Conservation (phyloP, 2,329 filamentous ascomycete genomes). For the Fonsecaea erecta region DNA sequence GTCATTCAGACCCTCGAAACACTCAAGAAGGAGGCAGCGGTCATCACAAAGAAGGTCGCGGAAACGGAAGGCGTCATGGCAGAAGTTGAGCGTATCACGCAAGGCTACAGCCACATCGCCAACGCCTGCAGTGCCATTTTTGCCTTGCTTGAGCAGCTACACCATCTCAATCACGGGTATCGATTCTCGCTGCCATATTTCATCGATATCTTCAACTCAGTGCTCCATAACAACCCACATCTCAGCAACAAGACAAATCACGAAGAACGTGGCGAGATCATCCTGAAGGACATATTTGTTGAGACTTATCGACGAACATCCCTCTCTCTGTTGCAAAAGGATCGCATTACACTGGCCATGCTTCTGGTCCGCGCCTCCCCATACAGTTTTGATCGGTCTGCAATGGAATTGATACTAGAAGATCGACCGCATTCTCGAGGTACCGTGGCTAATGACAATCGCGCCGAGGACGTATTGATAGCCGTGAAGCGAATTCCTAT, state of each 20-base stretch:
- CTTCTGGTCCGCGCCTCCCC: slow-evolving; percentile 94
- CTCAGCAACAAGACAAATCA: slow-evolving; percentile 73
- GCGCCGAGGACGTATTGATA: slow-evolving; percentile 69
- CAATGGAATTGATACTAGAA: slow-evolving; percentile 87
- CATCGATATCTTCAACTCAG: slow-evolving; percentile 93
- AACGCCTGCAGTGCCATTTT: slow-evolving; percentile 96
- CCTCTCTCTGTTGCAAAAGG: slow-evolving; percentile 87
- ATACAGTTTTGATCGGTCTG: slow-evolving; percentile 87
- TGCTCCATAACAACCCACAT: slow-evolving; percentile 78
- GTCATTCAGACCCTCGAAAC: slow-evolving; percentile 98
- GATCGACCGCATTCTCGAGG: slow-evolving; percentile 68
- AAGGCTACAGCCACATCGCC: slow-evolving; percentile 91
- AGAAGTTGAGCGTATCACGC: slow-evolving; percentile 94
- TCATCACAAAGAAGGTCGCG: slow-evolving; percentile 94
- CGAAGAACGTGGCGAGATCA: slow-evolving; percentile 80
- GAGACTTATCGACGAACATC: slow-evolving; percentile 94
- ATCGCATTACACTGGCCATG: slow-evolving; percentile 91
- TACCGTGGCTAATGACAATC: slow-evolving; percentile 74
- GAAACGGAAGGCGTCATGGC: slow-evolving; percentile 98
- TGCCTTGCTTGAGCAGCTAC: slow-evolving; percentile 92
- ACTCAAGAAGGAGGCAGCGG: slow-evolving; percentile 94
- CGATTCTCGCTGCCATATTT: slow-evolving; percentile 99
- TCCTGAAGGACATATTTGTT: slow-evolving; percentile 88
- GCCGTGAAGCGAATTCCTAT: slow-evolving; percentile 70
- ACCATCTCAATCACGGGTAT: slow-evolving; percentile 99